These are phyloP conservation scores for Parachaetomium inaequale DNA, from an alignment of 495 filamentous ascomycete species.

Conservation along the genomic window DNA sequence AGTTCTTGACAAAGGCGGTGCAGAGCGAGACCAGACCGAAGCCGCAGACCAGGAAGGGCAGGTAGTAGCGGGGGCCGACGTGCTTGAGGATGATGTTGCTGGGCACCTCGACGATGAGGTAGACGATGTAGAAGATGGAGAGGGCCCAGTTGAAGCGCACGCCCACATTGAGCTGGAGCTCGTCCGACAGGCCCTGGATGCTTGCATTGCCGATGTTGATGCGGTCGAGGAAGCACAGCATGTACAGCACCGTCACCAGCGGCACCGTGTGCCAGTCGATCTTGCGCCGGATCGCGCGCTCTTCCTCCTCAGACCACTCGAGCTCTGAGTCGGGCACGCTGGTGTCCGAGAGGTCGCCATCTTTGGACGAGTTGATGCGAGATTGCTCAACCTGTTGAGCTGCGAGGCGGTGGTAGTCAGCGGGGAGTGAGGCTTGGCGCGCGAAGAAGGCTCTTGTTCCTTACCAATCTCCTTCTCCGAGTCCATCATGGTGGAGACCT, in stretches of 20 bases:
- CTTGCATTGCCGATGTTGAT: conserved; percentile 64
- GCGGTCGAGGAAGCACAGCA: conserved; percentile 48
- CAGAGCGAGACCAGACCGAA: conserved; percentile 46
- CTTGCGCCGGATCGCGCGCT: conserved; percentile 47
- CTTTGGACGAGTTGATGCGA: conserved; percentile 18
- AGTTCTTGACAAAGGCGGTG: conserved; percentile 45
- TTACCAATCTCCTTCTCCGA: conserved; percentile 27
- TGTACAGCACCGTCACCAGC: conserved; percentile 51
- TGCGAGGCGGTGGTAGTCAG: background rate
- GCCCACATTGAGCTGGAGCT: conserved; percentile 47
- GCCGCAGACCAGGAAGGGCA: conserved; percentile 54
- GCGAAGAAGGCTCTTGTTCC: background rate
- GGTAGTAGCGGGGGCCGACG: conserved; percentile 58
- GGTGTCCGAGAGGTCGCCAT: conserved; percentile 20
- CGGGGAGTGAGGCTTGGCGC: background rate
- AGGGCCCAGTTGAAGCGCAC: conserved; percentile 57
- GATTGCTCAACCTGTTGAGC: conserved; percentile 18
- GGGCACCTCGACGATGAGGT: conserved; percentile 61
- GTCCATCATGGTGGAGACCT: conserved; percentile 9
- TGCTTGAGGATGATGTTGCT: conserved; percentile 63
- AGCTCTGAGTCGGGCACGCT: conserved; percentile 27
- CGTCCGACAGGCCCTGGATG: conserved; percentile 55
- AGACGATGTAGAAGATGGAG: conserved; percentile 64
- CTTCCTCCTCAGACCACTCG: conserved; percentile 50
- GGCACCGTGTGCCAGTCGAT: conserved; percentile 53